Evolutionary conservation across 805 yeast species (phyloP).

Genomic region (Teunomyces barrocoloradensis): DNA sequence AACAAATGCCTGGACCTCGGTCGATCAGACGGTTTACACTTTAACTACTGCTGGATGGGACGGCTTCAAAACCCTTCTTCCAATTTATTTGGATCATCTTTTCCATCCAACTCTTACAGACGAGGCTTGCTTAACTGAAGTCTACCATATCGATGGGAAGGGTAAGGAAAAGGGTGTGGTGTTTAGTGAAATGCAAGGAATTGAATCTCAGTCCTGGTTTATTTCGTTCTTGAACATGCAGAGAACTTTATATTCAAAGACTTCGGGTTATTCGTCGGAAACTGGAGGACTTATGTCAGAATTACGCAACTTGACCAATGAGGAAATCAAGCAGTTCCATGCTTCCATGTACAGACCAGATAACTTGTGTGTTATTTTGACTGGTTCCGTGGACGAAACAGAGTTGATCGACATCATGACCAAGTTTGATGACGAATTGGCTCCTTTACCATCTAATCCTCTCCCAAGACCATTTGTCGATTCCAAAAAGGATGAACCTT

Average conservation of each 20-base stretch:
- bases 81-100: slow-evolving; percentile 87
- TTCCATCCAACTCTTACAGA: slow-evolving; percentile 83
- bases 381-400: slow-evolving; percentile 79
- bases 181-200: slow-evolving; percentile 94
- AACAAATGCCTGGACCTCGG: slow-evolving; percentile 96
- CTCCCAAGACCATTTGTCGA: slow-evolving; percentile 79
- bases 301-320: slow-evolving; percentile 68
- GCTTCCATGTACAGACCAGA: slow-evolving; percentile 70
- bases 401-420: slow-evolving; percentile 64
- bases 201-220: slow-evolving; percentile 76
- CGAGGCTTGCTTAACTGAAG: slow-evolving; percentile 90
- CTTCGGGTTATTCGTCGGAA: slow-evolving; percentile 85
- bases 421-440: slow-evolving; percentile 59
- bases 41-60: slow-evolving; percentile 94
- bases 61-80: slow-evolving; percentile 80
- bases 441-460: slow-evolving; percentile 32
- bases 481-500: slow-evolving; percentile 44
- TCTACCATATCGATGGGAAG: slow-evolving; percentile 87
- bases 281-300: slow-evolving; percentile 89
- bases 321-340: slow-evolving; percentile 77
- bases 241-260: slow-evolving; percentile 49
- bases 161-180: slow-evolving; percentile 96
- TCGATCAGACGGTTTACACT: slow-evolving; percentile 94
- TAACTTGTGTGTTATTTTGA: slow-evolving; percentile 75
- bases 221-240: slow-evolving; percentile 59